These are phyloP conservation scores for Boletus tylopilopsis DNA, from an alignment of 768 basidiomycete species.

Conservation along the genomic window DNA sequence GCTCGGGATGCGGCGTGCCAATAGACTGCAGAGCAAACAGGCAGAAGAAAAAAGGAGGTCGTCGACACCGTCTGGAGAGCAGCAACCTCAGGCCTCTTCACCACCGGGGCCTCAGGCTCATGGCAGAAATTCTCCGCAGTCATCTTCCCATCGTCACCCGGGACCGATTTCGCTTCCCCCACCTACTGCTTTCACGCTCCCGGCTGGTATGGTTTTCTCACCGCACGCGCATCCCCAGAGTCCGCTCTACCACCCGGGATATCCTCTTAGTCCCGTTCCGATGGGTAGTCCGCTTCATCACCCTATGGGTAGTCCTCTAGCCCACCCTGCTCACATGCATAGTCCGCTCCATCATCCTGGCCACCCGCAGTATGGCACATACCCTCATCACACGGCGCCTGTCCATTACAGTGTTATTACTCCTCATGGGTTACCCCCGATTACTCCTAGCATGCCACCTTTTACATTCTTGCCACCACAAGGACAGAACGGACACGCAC, in stretches of 20 bases:
- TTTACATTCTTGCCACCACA: conserved; percentile 76
- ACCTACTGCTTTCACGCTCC: conserved; percentile 44
- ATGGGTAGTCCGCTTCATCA: conserved; percentile 39
- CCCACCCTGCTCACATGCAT: conserved; percentile 31
- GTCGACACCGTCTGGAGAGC: conserved; percentile 14
- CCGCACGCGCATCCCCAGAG: conserved; percentile 35
- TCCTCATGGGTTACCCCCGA: conserved; percentile 81
- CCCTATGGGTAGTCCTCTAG: conserved; percentile 30
- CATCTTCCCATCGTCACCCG: conserved; percentile 52
- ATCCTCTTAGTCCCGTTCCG: conserved; percentile 28
- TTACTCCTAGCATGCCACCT: conserved; percentile 97
- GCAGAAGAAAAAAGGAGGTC: conserved; percentile 24
- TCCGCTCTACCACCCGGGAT: conserved; percentile 37
- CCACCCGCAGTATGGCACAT: conserved; percentile 28
- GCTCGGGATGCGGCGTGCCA: conserved; percentile 30
- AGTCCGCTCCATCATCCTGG: conserved; percentile 30
- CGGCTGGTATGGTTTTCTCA: conserved; percentile 33
- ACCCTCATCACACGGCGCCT: conserved; percentile 19
- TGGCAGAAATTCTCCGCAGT: conserved; percentile 16
- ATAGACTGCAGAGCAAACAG: conserved; percentile 18
- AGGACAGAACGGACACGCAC: conserved; percentile 23
- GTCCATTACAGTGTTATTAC: conserved; percentile 45
- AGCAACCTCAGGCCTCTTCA: conserved; percentile 9
- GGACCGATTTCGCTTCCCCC: conserved; percentile 70
- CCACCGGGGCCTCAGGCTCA: conserved; percentile 9